Conservation (phyloP, 2,329 filamentous ascomycete genomes). For the Fusarium continuum region DNA sequence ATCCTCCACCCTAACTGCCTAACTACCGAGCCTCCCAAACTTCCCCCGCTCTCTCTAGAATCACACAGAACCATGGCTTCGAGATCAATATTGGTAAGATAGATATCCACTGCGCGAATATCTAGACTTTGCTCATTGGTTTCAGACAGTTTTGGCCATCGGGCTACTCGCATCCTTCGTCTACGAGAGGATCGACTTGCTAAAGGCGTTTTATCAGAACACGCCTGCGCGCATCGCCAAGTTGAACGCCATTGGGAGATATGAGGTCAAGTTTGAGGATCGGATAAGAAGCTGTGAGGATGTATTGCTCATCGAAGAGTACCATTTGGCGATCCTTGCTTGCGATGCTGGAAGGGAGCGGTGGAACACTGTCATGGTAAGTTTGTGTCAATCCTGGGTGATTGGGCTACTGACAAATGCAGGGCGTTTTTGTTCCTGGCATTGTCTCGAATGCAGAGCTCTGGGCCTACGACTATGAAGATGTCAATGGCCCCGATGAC, state of each 20-base stretch:
- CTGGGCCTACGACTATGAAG: conserved; percentile 51
- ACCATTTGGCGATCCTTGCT: conserved; percentile 49
- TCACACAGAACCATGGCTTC: conserved; percentile 6
- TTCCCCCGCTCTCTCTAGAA: neutral
- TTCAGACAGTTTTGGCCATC: conserved; percentile 13
- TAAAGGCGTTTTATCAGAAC: conserved; percentile 44
- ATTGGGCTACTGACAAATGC: neutral
- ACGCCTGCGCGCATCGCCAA: conserved; percentile 43
- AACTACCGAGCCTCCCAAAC: neutral
- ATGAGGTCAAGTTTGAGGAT: conserved; percentile 50
- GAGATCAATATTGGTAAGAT: conserved; percentile 12
- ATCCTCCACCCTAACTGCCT: neutral
- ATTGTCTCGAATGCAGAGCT: conserved; percentile 42
- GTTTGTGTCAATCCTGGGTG: neutral
- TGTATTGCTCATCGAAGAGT: conserved; percentile 48
- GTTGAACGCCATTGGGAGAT: conserved; percentile 41
- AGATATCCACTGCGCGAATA: accelerated
- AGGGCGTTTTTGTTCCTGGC: conserved; percentile 41
- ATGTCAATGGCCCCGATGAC: conserved; percentile 5
- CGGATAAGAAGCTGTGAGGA: conserved; percentile 54
- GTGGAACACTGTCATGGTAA: conserved; percentile 55
- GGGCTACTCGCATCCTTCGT: conserved; percentile 15
- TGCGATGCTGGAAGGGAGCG: conserved; percentile 53
- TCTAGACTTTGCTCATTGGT: neutral
- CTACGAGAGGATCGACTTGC: conserved; percentile 21